Evolutionary conservation across 2,329 filamentous ascomycete genomes (phyloP), one percentile per base, ranked within the genome.

Genomic region (Aspergillus neoniger): DNA sequence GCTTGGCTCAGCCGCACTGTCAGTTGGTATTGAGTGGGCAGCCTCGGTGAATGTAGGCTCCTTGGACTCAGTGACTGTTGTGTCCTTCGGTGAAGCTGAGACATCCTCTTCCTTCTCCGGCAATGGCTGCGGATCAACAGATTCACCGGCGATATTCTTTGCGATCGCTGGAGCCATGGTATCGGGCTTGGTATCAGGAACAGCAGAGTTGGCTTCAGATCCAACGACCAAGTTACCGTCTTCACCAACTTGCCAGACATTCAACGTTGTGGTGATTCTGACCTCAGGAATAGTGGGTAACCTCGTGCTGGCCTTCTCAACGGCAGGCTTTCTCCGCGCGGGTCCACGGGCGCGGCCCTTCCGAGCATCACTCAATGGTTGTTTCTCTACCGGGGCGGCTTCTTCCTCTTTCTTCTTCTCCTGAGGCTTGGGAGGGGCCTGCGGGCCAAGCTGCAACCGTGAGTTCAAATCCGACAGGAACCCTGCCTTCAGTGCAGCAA

Each of bases 391-490:
- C 61, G 85, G 82, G 32, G 83, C 82, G 2, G 85, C 84, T 59
- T 86, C 83, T 55, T 87, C 82, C 17, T 44, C 17, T 19, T 43
- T 21, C 14, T 81, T 79, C 43, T 83, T 79, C 65, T 93, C 89
- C 70, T 91, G 88, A 66, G 91, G 89, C 80, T 92, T 93, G 1
- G 61, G 60, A 17, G 88, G 70, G 49, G 83, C 86, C 67, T 91
- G 88, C n/a, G 93, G 94, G 1, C 95, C 95, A 38, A 96, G 79
- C 72, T 92, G 89, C 28, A 99, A 82, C 52, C 92, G 90, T 69
- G 92, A 93, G 76, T 98, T 96, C 44, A 99, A 81, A 71, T 98
- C 94, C 48, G 88, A 92, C 84, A 99, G 87, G 76, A 99, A 98
- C 3, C 91, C 92, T 39, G 91, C 91, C 77, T 96, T 92, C 32